Evolutionary conservation across 2,329 filamentous ascomycete species (phyloP).

Genomic region (Fusarium longipes): DNA sequence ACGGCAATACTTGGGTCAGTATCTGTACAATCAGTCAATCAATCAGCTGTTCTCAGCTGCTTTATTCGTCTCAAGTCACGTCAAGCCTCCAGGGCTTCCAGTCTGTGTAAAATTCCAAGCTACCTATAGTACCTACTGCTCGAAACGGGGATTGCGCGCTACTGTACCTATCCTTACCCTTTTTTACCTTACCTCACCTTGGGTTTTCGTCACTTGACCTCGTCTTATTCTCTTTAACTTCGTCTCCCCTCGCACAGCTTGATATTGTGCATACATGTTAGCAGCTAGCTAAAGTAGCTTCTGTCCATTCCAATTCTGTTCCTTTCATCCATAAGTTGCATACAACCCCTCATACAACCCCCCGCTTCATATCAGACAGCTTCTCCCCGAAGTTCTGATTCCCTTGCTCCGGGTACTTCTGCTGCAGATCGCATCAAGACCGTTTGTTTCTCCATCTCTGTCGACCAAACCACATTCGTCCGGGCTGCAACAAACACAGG

Average conservation of each 20-base stretch:
- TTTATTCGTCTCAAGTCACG: background rate
- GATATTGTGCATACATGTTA: constrained; percentile 10
- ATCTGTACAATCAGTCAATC: background rate
- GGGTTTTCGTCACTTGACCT: constrained; percentile 21
- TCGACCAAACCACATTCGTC: background rate
- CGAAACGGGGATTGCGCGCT: constrained; percentile 2
- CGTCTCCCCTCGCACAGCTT: constrained; percentile 6
- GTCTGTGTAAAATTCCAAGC: constrained; percentile 1
- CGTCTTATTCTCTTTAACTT: constrained; percentile 17
- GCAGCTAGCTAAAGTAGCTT: constrained; percentile 13
- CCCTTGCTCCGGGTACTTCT: constrained; percentile 40
- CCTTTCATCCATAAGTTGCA: constrained; percentile 32
- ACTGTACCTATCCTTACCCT: constrained; percentile 10
- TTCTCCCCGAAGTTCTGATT: constrained; percentile 38
- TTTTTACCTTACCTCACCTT: constrained; percentile 29
- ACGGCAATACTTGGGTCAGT: background rate
- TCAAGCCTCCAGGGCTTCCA: no score
- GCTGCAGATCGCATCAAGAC: constrained; percentile 31
- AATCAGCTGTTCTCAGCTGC: constrained; percentile 17
- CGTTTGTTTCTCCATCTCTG: constrained; percentile 16
- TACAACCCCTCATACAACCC: constrained; percentile 39
- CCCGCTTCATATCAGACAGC: constrained; percentile 26
- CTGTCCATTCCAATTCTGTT: constrained; percentile 22
- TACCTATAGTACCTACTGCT: constrained; percentile 1
- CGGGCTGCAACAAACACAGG: constrained; percentile 5